These are phyloP conservation scores for Odontarrhena argentea DNA, from an alignment of 345 rosid genomes.

Conservation along the genomic window DNA sequence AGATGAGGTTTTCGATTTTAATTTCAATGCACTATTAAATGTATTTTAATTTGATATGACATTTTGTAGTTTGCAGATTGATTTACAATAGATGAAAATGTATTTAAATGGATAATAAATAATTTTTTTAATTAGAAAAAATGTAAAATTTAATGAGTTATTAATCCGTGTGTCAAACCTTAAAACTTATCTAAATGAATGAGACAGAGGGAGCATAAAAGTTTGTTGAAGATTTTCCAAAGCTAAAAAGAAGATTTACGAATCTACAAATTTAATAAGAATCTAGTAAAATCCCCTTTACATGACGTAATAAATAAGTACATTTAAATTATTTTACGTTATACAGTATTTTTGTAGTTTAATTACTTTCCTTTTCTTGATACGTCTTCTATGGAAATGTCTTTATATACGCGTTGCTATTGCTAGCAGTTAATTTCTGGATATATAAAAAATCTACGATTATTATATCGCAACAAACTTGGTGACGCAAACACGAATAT, in stretches of 20 bases:
- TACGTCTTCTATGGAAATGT: not conserved
- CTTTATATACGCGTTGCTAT: not conserved
- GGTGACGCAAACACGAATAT: not conserved
- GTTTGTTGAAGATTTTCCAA: not conserved
- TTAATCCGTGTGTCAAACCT: too few species aligned
- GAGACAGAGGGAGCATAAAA: not conserved
- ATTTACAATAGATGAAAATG: too few species aligned
- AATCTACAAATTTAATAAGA: conserved; percentile 14
- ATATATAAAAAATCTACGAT: conserved; percentile 5
- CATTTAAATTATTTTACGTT: conserved; percentile 12
- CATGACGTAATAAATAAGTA: conserved; percentile 2
- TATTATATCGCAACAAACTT: conserved; percentile 2
- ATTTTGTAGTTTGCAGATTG: too few species aligned
- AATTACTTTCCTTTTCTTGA: conserved; percentile 15
- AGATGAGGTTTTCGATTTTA: too few species aligned
- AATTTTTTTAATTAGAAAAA: too few species aligned
- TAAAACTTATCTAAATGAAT: too few species aligned
- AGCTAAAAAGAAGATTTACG: conserved; percentile 10
- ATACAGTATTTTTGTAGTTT: not conserved
- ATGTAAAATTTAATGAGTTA: too few species aligned
- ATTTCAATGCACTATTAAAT: too few species aligned
- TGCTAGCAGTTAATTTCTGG: conserved; percentile 5
- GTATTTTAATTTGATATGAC: too few species aligned
- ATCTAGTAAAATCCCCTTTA: not conserved
- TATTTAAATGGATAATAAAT: too few species aligned